Base-by-base conservation (phyloP, 208 protist genomes). In the Leishmania braziliensis region DNA sequence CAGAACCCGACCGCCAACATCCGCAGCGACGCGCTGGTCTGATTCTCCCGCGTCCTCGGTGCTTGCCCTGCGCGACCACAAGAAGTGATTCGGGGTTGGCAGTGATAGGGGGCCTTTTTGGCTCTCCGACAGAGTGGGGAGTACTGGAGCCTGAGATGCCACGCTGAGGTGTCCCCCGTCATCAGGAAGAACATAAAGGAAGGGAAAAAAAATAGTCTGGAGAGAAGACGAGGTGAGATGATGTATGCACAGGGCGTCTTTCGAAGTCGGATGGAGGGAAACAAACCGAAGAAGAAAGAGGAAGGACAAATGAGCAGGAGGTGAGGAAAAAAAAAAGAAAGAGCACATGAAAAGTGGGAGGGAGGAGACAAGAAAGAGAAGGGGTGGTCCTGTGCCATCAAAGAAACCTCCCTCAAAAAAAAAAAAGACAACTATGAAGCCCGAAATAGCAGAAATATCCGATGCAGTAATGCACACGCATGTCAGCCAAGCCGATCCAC, bases 401-500 rank as follows among this genome's bases (percentile, higher is more conserved):
- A 46, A 29, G 43, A 72, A 72, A 71, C 1, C 16, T 33, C 58
- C 20, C 2, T 63, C 1, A 20, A 36, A 85, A 69, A 66, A 51
- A 65, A 56, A 50, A 83, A 83, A 77, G 12, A 58, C 0, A 70
- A 76, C 54, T 77, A 77, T 82, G 71, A 63, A 62, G 51, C 14
- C n/a, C 71, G 29, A 56, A 36, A n/a, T 75, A 75, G 50, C 71
- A 75, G 71, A 75, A 18, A 60, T 60, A 54, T 29, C 10, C n/a
- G 71, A 77, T 33, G 73, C 53, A 56, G 68, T 72, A 43, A 72
- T 77, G 16, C 43, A 76, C 2, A 51, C 36, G 18, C 53, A 58
- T 29, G 29, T 82, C 65, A 85, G 23, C 73, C 76, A 16, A 85
- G 77, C 8, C 82, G 70, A 60, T 85, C 82, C 0, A 85, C 39